These are phyloP conservation scores for Colletotrichum simmondsii DNA, from an alignment of 2,329 filamentous ascomycete species.

Conservation along the genomic window DNA sequence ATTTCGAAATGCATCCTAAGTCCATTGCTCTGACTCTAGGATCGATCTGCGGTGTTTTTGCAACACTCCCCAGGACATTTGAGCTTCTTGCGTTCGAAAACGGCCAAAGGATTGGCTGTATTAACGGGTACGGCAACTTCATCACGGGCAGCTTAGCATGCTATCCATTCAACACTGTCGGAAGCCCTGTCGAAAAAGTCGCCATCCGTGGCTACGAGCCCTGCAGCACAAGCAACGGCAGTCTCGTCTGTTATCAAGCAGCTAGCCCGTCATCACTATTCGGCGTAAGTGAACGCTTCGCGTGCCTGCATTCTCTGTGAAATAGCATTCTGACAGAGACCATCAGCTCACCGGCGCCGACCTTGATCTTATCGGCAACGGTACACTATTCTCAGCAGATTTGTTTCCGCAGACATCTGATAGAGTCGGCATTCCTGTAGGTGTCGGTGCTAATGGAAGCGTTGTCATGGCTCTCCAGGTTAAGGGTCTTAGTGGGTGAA, in stretches of 20 bases:
- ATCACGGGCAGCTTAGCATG: neutral
- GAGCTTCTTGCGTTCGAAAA: neutral
- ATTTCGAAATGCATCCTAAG: slow-evolving; percentile 15
- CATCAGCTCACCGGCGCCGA: no score
- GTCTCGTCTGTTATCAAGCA: neutral
- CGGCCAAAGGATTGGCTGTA: neutral
- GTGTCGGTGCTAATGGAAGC: no score
- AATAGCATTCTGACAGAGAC: no score
- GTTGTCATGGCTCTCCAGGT: no score
- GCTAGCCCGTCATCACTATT: neutral
- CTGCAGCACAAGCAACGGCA: neutral
- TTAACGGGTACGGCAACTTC: neutral
- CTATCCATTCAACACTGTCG: neutral
- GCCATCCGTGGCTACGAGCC: neutral
- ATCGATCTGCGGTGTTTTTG: no score
- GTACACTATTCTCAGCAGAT: no score
- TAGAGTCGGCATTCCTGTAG: no score
- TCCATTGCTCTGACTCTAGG: neutral
- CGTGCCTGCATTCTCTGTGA: no score
- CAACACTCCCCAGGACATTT: neutral
- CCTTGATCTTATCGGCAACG: no score
- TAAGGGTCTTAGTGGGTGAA: no score
- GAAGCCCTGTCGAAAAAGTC: neutral
- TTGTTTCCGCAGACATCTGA: no score
- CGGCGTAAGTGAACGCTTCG: neutral